Conservation (phyloP, 352 stramenopile genomes). For the Pythium utonaiense region DNA sequence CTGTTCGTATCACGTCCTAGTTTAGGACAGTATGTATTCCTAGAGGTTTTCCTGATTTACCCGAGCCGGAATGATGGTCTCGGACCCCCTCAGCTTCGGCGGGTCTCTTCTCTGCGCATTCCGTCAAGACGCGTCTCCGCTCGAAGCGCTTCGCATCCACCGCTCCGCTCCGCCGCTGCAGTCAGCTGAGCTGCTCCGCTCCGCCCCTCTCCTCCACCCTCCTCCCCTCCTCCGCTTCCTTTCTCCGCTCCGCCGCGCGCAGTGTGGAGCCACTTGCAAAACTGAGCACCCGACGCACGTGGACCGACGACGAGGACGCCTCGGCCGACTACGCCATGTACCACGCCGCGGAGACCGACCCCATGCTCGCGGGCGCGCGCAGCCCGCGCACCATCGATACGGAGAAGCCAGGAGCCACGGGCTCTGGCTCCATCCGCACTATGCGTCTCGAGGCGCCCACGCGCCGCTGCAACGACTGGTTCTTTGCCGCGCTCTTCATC, state of each 20-base stretch:
- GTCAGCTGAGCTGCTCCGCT: constrained; percentile 4
- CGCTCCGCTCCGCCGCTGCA: not conserved
- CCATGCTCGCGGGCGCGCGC: constrained; percentile 52
- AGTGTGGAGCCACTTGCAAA: constrained; percentile 18
- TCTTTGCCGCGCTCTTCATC: constrained; percentile 74
- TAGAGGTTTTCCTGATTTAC: constrained; percentile 1
- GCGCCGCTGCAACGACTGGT: constrained; percentile 66
- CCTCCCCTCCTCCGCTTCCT: not conserved
- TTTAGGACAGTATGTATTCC: not conserved
- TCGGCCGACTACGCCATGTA: constrained; percentile 51
- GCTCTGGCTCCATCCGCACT: constrained; percentile 51
- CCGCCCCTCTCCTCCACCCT: not conserved
- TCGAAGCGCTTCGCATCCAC: not conserved
- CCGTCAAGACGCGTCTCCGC: not conserved
- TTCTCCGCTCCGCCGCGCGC: not conserved
- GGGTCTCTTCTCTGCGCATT: not conserved
- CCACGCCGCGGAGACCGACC: constrained; percentile 65
- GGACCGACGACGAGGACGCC: constrained; percentile 25
- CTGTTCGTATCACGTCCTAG: not conserved
- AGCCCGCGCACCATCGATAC: constrained; percentile 21
- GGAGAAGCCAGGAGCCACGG: constrained; percentile 20
- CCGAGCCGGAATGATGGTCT: constrained; percentile 7
- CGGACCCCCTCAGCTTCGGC: not conserved
- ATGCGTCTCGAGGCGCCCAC: constrained; percentile 57
- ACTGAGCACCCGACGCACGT: constrained; percentile 20